These are phyloP conservation scores for Bjerkandera adusta DNA, from an alignment of 1,284 basidiomycete genomes.

Conservation along the genomic window DNA sequence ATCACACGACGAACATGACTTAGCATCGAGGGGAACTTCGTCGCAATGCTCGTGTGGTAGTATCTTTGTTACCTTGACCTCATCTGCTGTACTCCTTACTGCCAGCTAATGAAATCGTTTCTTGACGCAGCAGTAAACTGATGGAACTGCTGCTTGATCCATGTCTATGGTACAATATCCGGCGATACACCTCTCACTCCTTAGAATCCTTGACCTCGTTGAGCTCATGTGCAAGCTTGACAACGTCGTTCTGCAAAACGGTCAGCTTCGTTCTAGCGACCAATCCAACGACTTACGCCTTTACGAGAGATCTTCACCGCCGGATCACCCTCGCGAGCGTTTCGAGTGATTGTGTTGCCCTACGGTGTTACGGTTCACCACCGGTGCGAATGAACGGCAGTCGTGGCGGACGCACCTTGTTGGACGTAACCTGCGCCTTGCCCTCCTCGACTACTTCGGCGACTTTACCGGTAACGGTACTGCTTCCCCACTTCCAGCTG, in stretches of 20 bases:
- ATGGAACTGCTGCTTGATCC: too few species aligned
- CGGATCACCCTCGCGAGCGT: constrained; percentile 35
- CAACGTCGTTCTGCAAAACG: constrained; percentile 35
- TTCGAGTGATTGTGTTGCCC: constrained; percentile 38
- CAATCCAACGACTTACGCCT: constrained; percentile 27
- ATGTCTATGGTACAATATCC: too few species aligned
- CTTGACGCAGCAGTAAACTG: too few species aligned
- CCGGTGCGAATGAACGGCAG: background rate
- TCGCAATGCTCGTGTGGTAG: too few species aligned
- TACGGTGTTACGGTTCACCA: constrained; percentile 15
- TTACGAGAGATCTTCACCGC: constrained; percentile 39
- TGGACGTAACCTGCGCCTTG: constrained; percentile 35
- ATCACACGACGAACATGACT: too few species aligned
- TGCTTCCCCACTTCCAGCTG: constrained; percentile 34
- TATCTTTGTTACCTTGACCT: too few species aligned
- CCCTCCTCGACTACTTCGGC: constrained; percentile 35
- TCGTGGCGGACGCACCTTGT: constrained; percentile 33
- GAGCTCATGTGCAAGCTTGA: constrained; percentile 40
- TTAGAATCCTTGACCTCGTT: constrained; percentile 33
- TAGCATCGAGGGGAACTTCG: too few species aligned
- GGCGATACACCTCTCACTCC: too few species aligned
- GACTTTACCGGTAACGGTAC: constrained; percentile 28
- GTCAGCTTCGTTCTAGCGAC: background rate
- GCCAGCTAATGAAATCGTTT: too few species aligned
- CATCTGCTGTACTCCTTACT: too few species aligned